phyloP scores from a whole-genome alignment of 164 flowering plant species.

The Kingdonia uniflora region DNA sequence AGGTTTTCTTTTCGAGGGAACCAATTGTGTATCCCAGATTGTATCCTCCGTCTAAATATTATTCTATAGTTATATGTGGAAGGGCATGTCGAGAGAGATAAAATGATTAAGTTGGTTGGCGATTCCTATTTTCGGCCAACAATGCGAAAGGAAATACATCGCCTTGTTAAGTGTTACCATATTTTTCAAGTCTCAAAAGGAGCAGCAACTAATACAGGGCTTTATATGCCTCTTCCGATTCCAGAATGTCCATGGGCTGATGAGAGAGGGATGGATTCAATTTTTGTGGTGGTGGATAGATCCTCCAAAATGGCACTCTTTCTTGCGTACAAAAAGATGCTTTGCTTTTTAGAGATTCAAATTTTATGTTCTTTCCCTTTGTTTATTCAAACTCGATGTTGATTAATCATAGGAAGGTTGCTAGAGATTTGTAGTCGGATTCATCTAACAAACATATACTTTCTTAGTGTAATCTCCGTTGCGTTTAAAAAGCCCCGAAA shows the following conservation, averaged over 20 bases:
- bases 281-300: conserved; percentile 1
- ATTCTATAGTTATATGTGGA: conserved; percentile 3
- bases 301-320: conserved; percentile 7
- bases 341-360: too few relatives aligned
- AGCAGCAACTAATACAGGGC: background rate
- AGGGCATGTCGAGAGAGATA: conserved; percentile 2
- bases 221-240: too few relatives aligned
- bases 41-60: background rate
- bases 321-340: background rate
- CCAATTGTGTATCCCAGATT: too few relatives aligned
- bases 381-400: too few relatives aligned
- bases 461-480: too few relatives aligned
- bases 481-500: too few relatives aligned
- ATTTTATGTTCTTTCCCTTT: too few relatives aligned
- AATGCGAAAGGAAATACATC: background rate
- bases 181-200: background rate
- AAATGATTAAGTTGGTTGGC: background rate
- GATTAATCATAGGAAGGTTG: too few relatives aligned
- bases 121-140: too few relatives aligned
- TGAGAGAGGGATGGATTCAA: background rate
- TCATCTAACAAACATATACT: too few relatives aligned
- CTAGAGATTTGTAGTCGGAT: too few relatives aligned
- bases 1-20: conserved; percentile 4
- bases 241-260: background rate
- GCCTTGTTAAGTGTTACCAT: background rate